Percentiles rank a stretch among this genome's conserved stretches.
These are phyloP conservation scores for Naegleria fowleri DNA, from an alignment of 208 protist species.

Conservation along the genomic window DNA sequence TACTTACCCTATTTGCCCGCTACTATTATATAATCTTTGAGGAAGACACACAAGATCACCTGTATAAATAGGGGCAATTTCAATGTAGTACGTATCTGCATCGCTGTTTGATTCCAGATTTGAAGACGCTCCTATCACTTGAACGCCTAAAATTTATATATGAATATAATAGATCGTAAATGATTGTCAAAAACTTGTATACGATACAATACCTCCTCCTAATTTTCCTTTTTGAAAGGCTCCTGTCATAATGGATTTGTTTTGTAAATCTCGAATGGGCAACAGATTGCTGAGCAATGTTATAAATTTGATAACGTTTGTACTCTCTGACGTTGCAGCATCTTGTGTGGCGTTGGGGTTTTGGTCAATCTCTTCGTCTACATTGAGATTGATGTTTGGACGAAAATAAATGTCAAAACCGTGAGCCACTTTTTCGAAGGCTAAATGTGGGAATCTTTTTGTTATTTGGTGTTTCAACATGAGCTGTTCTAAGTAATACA, in stretches of 20 bases:
- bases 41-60: conserved; percentile 3
- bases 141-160: too few species aligned
- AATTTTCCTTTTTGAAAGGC: not conserved
- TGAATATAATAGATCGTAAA: too few species aligned
- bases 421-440: conserved; percentile 4
- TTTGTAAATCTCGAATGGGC: not conserved
- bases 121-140: not conserved
- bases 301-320: not conserved
- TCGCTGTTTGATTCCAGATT: not conserved
- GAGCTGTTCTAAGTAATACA: conserved; percentile 12
- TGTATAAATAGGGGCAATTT: not conserved
- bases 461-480: not conserved
- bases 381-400: not conserved
- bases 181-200: too few species aligned
- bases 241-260: not conserved
- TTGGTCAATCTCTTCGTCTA: not conserved
- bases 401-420: not conserved
- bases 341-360: not conserved
- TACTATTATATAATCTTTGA: not conserved
- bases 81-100: not conserved
- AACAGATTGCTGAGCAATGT: not conserved
- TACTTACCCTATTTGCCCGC: not conserved
- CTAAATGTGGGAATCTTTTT: not conserved
- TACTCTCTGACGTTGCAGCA: too few species aligned
- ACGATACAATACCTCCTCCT: not conserved